Conservation (phyloP, 495 filamentous ascomycete species). For the Parachaetomium inaequale region DNA sequence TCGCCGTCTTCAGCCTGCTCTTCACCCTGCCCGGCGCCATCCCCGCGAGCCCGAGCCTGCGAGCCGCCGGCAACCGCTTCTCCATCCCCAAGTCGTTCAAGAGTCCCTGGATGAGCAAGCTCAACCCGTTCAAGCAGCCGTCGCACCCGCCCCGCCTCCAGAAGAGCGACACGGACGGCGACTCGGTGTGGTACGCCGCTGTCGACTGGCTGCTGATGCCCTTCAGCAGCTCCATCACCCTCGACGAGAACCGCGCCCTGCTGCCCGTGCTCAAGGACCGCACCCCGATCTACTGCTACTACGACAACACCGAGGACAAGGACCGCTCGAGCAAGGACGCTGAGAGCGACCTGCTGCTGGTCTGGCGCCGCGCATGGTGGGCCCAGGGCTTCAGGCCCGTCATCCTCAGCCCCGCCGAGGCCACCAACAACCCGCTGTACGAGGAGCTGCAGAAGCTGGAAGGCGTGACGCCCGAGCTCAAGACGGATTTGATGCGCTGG, state of each 20-base stretch:
- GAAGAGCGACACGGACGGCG: conserved; percentile 72
- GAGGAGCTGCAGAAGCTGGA: conserved; percentile 60
- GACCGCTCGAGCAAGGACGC: conserved; percentile 59
- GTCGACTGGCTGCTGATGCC: conserved; percentile 80
- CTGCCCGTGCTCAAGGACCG: conserved; percentile 73
- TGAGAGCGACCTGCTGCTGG: conserved; percentile 73
- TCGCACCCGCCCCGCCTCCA: conserved; percentile 72
- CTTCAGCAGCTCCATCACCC: conserved; percentile 79
- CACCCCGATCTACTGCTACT: conserved; percentile 88
- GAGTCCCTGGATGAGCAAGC: conserved; percentile 40
- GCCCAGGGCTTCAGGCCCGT: conserved; percentile 86
- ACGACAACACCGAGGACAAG: conserved; percentile 64
- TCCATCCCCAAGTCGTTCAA: conserved; percentile 45
- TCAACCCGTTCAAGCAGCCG: conserved; percentile 61
- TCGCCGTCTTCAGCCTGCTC: conserved; percentile 46
- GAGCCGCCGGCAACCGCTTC: conserved; percentile 40
- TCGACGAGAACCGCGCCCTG: conserved; percentile 82
- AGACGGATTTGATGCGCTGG: conserved; percentile 77
- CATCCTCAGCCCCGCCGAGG: conserved; percentile 75
- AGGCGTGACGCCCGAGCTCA: conserved; percentile 49
- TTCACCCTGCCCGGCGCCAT: conserved; percentile 47
- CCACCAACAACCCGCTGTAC: conserved; percentile 79
- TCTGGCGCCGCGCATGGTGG: conserved; percentile 93
- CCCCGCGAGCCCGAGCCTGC: conserved; percentile 36
- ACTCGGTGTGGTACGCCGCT: conserved; percentile 79